Evolutionary conservation across 2,329 filamentous ascomycete genomes (phyloP), one percentile per base, ranked within the genome.

Genomic region (Aureobasidium sp.): DNA sequence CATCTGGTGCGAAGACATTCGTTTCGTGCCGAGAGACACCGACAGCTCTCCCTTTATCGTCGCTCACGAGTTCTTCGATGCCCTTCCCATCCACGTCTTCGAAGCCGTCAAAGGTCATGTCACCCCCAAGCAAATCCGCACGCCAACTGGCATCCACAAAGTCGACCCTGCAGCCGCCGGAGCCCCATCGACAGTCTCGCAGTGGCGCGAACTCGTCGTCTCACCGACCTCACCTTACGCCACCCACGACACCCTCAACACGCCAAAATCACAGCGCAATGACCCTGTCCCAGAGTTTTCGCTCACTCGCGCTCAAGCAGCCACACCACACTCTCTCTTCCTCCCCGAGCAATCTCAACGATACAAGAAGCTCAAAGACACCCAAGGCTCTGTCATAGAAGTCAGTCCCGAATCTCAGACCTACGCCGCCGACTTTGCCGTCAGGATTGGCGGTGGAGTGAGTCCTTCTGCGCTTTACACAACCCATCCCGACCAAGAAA

Each of bases 61-160:
- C 44, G 93, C 93, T 4, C 93, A 98, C 68, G 93, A 98, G 67
- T 97, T 98, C 76, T 98, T 98, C 72, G 93, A 98, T 62, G 93
- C 93, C 2, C 83, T 98, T 0, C 93, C 93, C 29, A 96, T 98
- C 61, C 90, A 98, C 68, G 84, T 88, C 56, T 98, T 98, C 67
- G 86, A 97, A 68, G 85, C 88, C 12, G 78, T 91, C 47, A 65
- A 58, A 57, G 57, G 64, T 16, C 59, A 59, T 53, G n/a, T 41
- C 22, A 17, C 54, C 12, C 61, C 57, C 68, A 66, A 76, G 32
- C 64, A 70, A 4, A 67, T 70, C 60, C 63, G 76, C n/a, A 72
- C 72, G 32, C 74, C 76, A 45, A 71, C 69, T 62, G 73, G 71
- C 8, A 69, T 74, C 2, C 77, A 75, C 22, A 73, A 75, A 62